Percentiles rank a stretch among this genome's conserved stretches.
These are phyloP conservation scores for Elongisporangium undulatum DNA, from an alignment of 352 stramenopile species.

Conservation along the genomic window DNA sequence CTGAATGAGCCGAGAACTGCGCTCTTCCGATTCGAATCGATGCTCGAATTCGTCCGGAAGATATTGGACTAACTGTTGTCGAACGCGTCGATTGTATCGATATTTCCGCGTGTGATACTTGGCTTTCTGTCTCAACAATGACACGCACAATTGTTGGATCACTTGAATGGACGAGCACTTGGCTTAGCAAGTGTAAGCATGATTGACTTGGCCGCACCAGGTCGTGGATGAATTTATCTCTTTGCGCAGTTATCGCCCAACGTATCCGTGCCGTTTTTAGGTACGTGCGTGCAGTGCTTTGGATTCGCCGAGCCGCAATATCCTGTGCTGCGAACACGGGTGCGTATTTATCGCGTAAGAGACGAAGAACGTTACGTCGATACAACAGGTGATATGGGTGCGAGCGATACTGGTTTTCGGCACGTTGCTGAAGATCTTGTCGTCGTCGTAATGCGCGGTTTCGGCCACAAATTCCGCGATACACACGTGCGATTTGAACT, in stretches of 20 bases:
- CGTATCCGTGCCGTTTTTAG: conserved; percentile 38
- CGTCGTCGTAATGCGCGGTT: conserved; percentile 13
- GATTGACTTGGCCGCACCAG: conserved; percentile 20
- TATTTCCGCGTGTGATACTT: conserved; percentile 67
- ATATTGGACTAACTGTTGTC: conserved; percentile 34
- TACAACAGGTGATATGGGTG: conserved; percentile 34
- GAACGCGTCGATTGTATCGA: conserved; percentile 52
- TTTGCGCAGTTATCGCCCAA: conserved; percentile 26
- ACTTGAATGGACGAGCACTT: no score
- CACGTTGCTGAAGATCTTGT: conserved; percentile 11
- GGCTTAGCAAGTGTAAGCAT: background rate
- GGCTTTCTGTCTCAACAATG: conserved; percentile 18
- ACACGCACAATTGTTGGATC: background rate
- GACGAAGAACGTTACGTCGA: conserved; percentile 29
- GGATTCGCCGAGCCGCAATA: conserved; percentile 39
- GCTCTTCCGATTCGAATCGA: conserved; percentile 40
- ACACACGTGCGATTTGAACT: conserved; percentile 53
- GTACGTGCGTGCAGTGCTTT: conserved; percentile 31
- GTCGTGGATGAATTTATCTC: conserved; percentile 28
- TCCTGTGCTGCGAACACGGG: conserved; percentile 61
- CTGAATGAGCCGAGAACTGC: conserved; percentile 28
- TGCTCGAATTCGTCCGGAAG: conserved; percentile 38
- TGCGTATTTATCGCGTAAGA: conserved; percentile 36
- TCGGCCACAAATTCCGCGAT: conserved; percentile 58
- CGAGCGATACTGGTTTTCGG: conserved; percentile 24